Conservation (phyloP, 75 land plant genomes). For the Selaginella moellendorffii region DNA sequence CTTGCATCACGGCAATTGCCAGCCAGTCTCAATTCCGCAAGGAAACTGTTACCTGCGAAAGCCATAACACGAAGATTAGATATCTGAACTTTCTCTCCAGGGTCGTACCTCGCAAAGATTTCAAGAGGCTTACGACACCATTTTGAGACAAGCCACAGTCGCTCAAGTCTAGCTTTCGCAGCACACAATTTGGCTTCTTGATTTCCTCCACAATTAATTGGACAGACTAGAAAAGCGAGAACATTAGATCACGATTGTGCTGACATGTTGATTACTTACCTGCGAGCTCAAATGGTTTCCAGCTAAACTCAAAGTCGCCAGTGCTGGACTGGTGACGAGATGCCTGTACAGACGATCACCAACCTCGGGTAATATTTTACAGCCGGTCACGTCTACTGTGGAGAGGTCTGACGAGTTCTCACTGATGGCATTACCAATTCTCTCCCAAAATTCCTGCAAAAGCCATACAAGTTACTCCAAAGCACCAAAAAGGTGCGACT, state of each 20-base stretch:
- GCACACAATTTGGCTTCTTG: constrained; percentile 26
- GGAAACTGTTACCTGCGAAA: constrained; percentile 31
- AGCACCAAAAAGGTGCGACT: not conserved
- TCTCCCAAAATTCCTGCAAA: not conserved
- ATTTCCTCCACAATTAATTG: constrained; percentile 31
- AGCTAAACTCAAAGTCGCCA: not conserved
- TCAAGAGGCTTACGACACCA: constrained; percentile 42
- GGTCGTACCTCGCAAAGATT: constrained; percentile 46
- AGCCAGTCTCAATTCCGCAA: constrained; percentile 62
- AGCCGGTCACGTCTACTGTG: not conserved
- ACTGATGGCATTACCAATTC: not conserved
- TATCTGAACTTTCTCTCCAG: not conserved
- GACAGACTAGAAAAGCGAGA: constrained; percentile 26
- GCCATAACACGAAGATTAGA: not conserved
- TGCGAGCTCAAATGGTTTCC: not conserved
- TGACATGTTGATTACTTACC: not conserved
- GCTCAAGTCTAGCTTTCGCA: constrained; percentile 39
- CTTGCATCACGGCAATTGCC: constrained; percentile 3
- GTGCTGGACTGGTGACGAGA: not conserved
- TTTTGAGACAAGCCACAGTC: constrained; percentile 44
- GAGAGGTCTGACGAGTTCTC: not conserved
- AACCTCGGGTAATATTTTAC: not conserved
- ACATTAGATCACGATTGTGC: not conserved
- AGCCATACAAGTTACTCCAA: not conserved
- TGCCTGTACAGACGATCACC: not conserved